These are phyloP conservation scores for Pseudogymnoascus sp. DNA, from an alignment of 2,329 filamentous ascomycete genomes.

Conservation along the genomic window DNA sequence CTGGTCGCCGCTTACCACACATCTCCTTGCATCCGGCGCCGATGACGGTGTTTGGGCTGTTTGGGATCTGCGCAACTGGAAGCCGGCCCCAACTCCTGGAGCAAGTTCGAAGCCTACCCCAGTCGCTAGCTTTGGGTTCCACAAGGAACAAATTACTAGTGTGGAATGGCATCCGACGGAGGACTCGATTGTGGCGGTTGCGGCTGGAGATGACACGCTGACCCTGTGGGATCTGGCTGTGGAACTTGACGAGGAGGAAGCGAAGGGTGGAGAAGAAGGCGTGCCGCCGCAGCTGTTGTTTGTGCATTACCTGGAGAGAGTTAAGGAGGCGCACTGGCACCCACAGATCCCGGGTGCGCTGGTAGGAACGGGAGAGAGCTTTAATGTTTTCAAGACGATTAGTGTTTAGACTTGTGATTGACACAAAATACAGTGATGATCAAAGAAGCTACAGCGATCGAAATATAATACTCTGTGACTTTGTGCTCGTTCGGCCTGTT, in stretches of 20 bases:
- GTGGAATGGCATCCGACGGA: conserved; percentile 97
- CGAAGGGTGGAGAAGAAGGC: conserved; percentile 73
- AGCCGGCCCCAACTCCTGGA: conserved; percentile 49
- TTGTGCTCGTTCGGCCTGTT: neutral
- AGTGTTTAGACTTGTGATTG: conserved; percentile 49
- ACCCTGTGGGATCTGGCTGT: conserved; percentile 96
- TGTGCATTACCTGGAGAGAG: conserved; percentile 90
- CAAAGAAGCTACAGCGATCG: neutral
- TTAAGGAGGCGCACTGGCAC: conserved; percentile 97
- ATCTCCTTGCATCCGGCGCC: conserved; percentile 84
- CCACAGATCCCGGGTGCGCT: conserved; percentile 86
- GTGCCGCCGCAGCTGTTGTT: conserved; percentile 93
- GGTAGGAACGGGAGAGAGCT: conserved; percentile 82
- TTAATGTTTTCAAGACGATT: conserved; percentile 79
- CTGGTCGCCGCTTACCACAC: conserved; percentile 82
- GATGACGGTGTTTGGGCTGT: conserved; percentile 93
- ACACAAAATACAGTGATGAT: neutral
- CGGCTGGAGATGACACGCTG: conserved; percentile 85
- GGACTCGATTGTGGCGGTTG: conserved; percentile 89
- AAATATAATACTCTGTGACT: neutral
- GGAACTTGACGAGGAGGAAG: conserved; percentile 94
- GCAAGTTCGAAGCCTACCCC: conserved; percentile 55
- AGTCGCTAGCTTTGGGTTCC: conserved; percentile 89
- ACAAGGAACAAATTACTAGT: conserved; percentile 92
- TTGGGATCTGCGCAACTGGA: conserved; percentile 96